Base-by-base conservation (phyloP, 129 eudicot species). In the Tanacetum coccineum region DNA sequence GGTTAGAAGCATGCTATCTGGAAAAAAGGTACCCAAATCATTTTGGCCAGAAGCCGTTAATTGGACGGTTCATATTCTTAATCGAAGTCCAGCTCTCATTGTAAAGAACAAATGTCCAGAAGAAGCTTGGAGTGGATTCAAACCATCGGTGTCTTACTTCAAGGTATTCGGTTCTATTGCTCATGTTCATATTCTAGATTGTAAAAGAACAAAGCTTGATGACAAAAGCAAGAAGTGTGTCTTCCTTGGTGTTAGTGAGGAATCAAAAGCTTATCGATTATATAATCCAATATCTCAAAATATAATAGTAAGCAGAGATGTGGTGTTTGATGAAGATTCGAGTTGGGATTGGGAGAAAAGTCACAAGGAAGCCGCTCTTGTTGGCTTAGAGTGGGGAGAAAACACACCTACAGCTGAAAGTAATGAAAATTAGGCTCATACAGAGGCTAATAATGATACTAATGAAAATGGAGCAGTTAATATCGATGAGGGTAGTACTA, bases 201-300 rank as follows among this genome's bases (percentile, higher is more conserved):
- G 8, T 7, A 25, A 25, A 1, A n/a, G 14, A 3, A 47, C 12
- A 6, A 65, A 65, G 6, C 21, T 65, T 6, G 64, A 69, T 45
- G 58, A 42, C 9, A 70, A 40, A 25, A 70, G 74, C 21, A 2
- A 1, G 0, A 13, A 9, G 2, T 70, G 75, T 20, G 25, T 70
- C 0, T 42, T 70, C 4, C 1, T 70, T 4, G 67, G 75, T 1
- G 3, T 40, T 4, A 70, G 59, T 46, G 67, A 70, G 13, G 75
- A 70, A 4, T 45, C 67, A 0, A 59, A 70, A 20, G 75, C 20
- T 2, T 69, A 55, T 5, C 3, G 12, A 13, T 0, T 55, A 13
- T 3, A 3, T 1, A 8, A 55, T 36, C 74, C 64, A 3, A 5
- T 21, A 2, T 5, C 55, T 0, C 12, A 19, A 11, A 56, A 15